phyloP scores from a whole-genome alignment of 805 yeast genomes.

The Brettanomyces bruxellensis region DNA sequence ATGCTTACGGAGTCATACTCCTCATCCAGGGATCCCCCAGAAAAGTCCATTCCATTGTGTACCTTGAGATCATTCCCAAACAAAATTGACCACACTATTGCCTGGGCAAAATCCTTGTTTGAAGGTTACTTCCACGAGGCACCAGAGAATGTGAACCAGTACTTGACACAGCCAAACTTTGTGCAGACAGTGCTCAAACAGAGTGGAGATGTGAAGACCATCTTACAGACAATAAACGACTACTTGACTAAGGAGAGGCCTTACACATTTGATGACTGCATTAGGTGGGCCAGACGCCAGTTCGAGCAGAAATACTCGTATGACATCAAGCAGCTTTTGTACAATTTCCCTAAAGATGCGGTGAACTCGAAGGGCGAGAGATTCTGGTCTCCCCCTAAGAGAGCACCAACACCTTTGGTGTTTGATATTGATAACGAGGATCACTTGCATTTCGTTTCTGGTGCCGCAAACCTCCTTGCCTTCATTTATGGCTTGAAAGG shows the following conservation, averaged over 20 bases:
- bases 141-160: conserved; percentile 90
- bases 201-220: conserved; percentile 83
- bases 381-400: conserved; percentile 97
- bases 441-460: conserved; percentile 76
- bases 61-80: conserved; percentile 96
- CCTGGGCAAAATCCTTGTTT: conserved; percentile 96
- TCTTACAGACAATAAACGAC: conserved; percentile 69
- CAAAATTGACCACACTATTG: conserved; percentile 97
- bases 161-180: conserved; percentile 84
- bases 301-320: conserved; percentile 79
- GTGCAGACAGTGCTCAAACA: conserved; percentile 88
- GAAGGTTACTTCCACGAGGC: conserved; percentile 85
- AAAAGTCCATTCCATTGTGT: conserved; percentile 93
- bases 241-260: conserved; percentile 72
- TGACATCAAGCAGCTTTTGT: conserved; percentile 83
- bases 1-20: conserved; percentile 91
- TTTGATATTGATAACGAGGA: conserved; percentile 71
- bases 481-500: conserved; percentile 85
- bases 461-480: conserved; percentile 88
- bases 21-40: conserved; percentile 97
- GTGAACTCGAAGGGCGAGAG: conserved; percentile 83
- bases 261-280: conserved; percentile 83
- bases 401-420: conserved; percentile 82
- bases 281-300: conserved; percentile 87
- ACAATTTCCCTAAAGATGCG: conserved; percentile 93